A percentile compares a stretch with the other conserved stretches of the same genome.
These are phyloP conservation scores for Astrothelium macrocarpum DNA, from an alignment of 495 filamentous ascomycete species.

Conservation along the genomic window DNA sequence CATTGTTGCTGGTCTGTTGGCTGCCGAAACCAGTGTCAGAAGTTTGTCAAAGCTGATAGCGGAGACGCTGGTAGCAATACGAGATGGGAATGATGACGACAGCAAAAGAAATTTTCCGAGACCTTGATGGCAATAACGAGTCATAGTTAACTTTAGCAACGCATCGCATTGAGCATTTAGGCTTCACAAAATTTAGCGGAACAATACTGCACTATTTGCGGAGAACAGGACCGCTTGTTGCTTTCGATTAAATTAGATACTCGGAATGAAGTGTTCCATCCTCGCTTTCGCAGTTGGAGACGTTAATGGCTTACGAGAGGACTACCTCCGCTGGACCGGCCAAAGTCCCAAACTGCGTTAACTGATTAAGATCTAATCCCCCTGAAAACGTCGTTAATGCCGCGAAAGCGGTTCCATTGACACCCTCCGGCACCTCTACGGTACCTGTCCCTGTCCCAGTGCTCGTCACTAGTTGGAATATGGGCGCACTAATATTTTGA, in stretches of 20 bases:
- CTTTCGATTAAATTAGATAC: too few relatives aligned
- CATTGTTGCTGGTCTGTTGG: too few relatives aligned
- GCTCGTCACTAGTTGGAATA: conserved; percentile 22
- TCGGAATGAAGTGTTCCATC: too few relatives aligned
- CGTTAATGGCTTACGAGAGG: conserved; percentile 14
- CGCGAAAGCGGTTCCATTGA: conserved; percentile 25
- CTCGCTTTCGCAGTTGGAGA: too few relatives aligned
- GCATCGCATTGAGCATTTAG: too few relatives aligned
- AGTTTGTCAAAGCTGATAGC: neutral
- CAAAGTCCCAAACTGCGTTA: conserved; percentile 23
- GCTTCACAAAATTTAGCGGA: too few relatives aligned
- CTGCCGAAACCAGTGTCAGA: neutral
- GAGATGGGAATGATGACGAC: neutral
- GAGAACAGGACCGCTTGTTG: too few relatives aligned
- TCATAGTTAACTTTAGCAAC: too few relatives aligned
- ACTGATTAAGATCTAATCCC: conserved; percentile 17
- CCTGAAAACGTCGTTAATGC: conserved; percentile 25
- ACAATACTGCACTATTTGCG: too few relatives aligned
- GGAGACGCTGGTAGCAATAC: neutral
- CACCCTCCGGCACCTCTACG: conserved; percentile 23
- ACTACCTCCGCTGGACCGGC: conserved; percentile 27
- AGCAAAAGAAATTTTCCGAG: too few relatives aligned
- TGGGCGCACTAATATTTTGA: conserved; percentile 16
- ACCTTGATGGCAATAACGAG: too few relatives aligned
- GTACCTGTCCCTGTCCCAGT: conserved; percentile 18